phyloP scores from a whole-genome alignment of 129 eudicot genomes.

The Cynara cardunculus region DNA sequence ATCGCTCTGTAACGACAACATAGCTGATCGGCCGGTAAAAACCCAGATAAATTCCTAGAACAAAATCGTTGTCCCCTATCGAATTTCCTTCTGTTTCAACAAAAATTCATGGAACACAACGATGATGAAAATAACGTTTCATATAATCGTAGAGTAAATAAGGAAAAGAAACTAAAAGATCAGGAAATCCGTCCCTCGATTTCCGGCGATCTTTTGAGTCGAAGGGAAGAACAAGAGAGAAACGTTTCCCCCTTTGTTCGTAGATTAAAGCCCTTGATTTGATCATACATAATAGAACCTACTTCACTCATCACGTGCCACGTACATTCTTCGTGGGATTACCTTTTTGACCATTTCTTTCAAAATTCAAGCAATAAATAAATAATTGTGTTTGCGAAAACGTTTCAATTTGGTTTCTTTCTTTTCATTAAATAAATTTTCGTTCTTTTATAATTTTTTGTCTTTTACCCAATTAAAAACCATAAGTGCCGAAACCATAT shows the following conservation, averaged over 20 bases:
- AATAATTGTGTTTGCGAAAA: no score
- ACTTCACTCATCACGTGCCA: slow-evolving; percentile 14
- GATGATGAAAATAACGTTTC: slow-evolving; percentile 26
- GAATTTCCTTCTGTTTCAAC: not conserved
- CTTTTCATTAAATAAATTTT: no score
- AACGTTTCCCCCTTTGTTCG: not conserved
- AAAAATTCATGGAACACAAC: slow-evolving; percentile 27
- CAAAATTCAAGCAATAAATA: not conserved
- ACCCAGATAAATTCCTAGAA: not conserved
- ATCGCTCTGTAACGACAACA: slow-evolving; percentile 73
- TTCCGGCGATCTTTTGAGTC: not conserved
- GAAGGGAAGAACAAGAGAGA: not conserved
- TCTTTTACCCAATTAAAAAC: no score
- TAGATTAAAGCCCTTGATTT: slow-evolving; percentile 9
- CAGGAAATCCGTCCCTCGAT: not conserved
- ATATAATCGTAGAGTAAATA: not conserved
- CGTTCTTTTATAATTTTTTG: no score
- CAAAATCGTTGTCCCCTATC: slow-evolving; percentile 7
- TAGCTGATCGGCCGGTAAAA: slow-evolving; percentile 6
- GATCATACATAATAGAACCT: not conserved
- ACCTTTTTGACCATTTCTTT: not conserved
- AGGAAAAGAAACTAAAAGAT: not conserved
- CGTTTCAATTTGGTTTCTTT: no score
- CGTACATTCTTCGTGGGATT: slow-evolving; percentile 7
- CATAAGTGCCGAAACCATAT: no score